Percentiles rank a stretch among this genome's conserved stretches.
Evolutionary conservation across 352 stramenopile species (phyloP).

Genomic region (Phytophthora meadii): DNA sequence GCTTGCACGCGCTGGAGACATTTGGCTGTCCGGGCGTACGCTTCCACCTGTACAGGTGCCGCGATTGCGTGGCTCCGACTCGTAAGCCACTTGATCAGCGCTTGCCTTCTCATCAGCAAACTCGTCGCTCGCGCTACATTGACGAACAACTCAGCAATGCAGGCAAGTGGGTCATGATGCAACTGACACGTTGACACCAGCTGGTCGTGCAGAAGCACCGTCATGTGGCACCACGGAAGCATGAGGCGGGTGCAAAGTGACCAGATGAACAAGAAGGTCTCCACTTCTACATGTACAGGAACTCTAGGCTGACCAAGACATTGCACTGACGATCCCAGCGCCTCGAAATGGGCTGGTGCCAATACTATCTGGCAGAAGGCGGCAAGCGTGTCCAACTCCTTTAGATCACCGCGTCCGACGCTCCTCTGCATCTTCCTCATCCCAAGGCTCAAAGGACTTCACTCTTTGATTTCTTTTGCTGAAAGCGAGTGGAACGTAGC

Average conservation of each 20-base stretch:
- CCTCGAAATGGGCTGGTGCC: slow-evolving; percentile 24
- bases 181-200: slow-evolving; percentile 14
- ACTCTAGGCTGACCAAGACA: slow-evolving; percentile 3
- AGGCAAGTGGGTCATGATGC: background rate
- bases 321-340: background rate
- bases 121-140: background rate
- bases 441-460: slow-evolving; percentile 10
- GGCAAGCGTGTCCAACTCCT: slow-evolving; percentile 13
- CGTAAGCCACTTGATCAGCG: slow-evolving; percentile 23
- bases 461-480: slow-evolving; percentile 37
- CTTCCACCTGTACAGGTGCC: slow-evolving; percentile 24
- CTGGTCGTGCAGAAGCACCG: slow-evolving; percentile 20
- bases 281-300: slow-evolving; percentile 31
- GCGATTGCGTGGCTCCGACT: slow-evolving; percentile 16
- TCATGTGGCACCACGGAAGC: slow-evolving; percentile 19
- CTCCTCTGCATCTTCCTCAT: slow-evolving; percentile 23
- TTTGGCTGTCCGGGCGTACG: slow-evolving; percentile 25
- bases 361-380: slow-evolving; percentile 22
- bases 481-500: slow-evolving; percentile 1
- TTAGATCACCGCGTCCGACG: slow-evolving; percentile 15
- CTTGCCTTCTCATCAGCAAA: slow-evolving; percentile 21
- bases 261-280: slow-evolving; percentile 35
- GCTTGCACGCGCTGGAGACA: slow-evolving; percentile 6
- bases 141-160: background rate
- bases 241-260: slow-evolving; percentile 32